Evolutionary conservation across 2,329 filamentous ascomycete species (phyloP).

Genomic region (Botryosphaeria agaves): DNA sequence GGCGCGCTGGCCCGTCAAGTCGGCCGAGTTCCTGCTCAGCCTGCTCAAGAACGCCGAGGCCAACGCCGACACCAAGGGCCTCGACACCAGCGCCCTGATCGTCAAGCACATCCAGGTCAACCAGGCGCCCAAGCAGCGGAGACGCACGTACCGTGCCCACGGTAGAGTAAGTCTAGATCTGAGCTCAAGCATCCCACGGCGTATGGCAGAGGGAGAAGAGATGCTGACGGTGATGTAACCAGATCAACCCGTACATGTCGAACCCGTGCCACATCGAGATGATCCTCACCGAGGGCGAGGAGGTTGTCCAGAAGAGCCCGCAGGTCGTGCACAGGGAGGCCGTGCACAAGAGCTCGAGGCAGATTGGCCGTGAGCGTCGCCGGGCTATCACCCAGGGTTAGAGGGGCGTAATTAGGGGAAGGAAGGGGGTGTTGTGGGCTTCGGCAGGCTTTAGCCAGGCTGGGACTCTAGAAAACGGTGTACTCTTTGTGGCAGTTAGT

Average conservation of each 20-base stretch:
- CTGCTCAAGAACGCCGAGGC: slow-evolving; percentile 96
- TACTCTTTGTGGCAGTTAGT: too few relatives aligned
- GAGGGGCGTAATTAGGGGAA: neutral
- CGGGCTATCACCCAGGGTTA: slow-evolving; percentile 43
- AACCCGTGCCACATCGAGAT: slow-evolving; percentile 99
- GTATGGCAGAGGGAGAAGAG: neutral
- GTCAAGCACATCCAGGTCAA: slow-evolving; percentile 99
- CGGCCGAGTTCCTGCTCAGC: slow-evolving; percentile 90
- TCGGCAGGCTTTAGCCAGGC: too few relatives aligned
- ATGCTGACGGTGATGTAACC: slow-evolving; percentile 5
- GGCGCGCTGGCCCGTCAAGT: slow-evolving; percentile 99
- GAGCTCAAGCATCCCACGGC: slow-evolving; percentile 1
- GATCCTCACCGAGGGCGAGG: slow-evolving; percentile 94
- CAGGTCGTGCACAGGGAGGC: slow-evolving; percentile 46
- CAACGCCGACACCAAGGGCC: slow-evolving; percentile 92
- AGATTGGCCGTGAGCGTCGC: slow-evolving; percentile 57
- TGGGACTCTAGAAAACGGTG: too few relatives aligned
- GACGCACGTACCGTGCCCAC: slow-evolving; percentile 99
- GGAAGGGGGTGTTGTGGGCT: too few relatives aligned
- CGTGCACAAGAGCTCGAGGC: slow-evolving; percentile 67
- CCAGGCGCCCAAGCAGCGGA: slow-evolving; percentile 98
- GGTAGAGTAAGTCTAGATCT: slow-evolving; percentile 66
- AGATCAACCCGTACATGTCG: slow-evolving; percentile 99
- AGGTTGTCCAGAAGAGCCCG: slow-evolving; percentile 83
- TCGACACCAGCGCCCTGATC: slow-evolving; percentile 91